Conservation (phyloP, 352 stramenopile genomes). For the Globisporangium alternatum region DNA sequence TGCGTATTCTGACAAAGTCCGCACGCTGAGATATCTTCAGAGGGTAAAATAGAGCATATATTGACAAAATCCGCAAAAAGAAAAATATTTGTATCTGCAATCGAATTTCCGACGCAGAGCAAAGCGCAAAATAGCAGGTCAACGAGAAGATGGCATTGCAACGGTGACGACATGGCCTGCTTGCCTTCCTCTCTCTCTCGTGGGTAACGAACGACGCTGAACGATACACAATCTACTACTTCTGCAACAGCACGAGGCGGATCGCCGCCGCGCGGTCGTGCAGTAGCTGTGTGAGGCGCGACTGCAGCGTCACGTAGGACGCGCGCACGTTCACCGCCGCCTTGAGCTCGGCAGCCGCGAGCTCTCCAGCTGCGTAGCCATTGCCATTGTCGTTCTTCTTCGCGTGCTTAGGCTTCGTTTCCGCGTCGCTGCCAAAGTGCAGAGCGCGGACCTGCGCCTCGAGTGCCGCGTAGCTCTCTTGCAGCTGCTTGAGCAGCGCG, state of each 20-base stretch:
- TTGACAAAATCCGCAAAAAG: no score
- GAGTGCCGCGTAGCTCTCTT: slow-evolving; percentile 42
- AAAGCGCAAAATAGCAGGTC: no score
- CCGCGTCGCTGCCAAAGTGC: slow-evolving; percentile 16
- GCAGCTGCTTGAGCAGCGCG: slow-evolving; percentile 56
- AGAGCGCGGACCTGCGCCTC: slow-evolving; percentile 35
- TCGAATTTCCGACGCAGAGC: no score
- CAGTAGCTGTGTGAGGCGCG: slow-evolving; percentile 31
- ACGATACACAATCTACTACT: slow-evolving; percentile 21
- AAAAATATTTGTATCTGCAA: no score
- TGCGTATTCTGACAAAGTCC: no score
- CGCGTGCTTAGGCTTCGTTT: not conserved
- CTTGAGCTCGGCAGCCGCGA: slow-evolving; percentile 26
- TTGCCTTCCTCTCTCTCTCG: not conserved
- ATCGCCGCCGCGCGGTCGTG: slow-evolving; percentile 31
- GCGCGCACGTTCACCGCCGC: slow-evolving; percentile 33
- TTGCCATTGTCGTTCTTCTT: slow-evolving; percentile 5
- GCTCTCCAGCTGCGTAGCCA: not conserved
- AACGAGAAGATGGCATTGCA: no score
- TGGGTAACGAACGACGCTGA: not conserved
- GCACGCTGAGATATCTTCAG: no score
- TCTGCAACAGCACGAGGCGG: slow-evolving; percentile 41
- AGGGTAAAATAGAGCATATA: no score
- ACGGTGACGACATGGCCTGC: not conserved
- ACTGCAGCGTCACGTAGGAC: slow-evolving; percentile 38